phyloP scores from a whole-genome alignment of 2,329 filamentous ascomycete species.

The Rhinocladiella mackenziei region DNA sequence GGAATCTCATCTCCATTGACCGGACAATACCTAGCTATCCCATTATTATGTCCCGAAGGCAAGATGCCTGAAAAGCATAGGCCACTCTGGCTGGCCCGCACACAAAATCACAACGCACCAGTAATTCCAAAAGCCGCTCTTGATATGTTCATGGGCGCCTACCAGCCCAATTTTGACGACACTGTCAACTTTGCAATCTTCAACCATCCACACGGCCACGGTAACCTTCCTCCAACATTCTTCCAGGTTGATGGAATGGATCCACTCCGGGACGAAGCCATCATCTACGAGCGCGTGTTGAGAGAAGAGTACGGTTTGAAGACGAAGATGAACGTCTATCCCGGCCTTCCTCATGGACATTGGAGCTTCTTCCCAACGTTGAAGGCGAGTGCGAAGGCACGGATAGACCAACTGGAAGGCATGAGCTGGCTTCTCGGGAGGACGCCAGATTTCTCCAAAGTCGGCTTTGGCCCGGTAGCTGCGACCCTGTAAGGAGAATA shows the following conservation, averaged over 20 bases:
- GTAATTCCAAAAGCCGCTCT: conserved; percentile 34
- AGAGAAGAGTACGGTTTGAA: conserved; percentile 25
- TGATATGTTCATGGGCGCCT: conserved; percentile 21
- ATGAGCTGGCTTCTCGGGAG: conserved; percentile 13
- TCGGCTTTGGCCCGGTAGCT: not conserved
- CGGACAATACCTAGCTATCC: conserved; percentile 45
- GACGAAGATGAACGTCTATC: conserved; percentile 33
- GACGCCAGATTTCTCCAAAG: conserved; percentile 2
- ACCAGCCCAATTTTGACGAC: conserved; percentile 14
- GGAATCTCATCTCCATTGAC: conserved; percentile 41
- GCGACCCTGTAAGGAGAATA: not conserved
- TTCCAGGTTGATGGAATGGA: conserved; percentile 18
- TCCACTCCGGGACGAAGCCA: conserved; percentile 16
- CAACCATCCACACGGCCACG: conserved; percentile 25
- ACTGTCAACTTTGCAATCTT: conserved; percentile 7
- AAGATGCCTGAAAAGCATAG: conserved; percentile 4
- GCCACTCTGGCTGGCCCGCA: not conserved
- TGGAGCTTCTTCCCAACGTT: conserved; percentile 27
- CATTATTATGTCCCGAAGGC: conserved; percentile 32
- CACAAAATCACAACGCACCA: conserved; percentile 30
- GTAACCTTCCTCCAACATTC: conserved; percentile 27
- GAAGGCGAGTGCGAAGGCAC: conserved; percentile 23
- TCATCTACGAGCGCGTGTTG: conserved; percentile 28
- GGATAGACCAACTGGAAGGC: not conserved
- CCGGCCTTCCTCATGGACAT: conserved; percentile 32